Conservation (phyloP, 2,329 filamentous ascomycete species). For the Epichloe aotearoae region DNA sequence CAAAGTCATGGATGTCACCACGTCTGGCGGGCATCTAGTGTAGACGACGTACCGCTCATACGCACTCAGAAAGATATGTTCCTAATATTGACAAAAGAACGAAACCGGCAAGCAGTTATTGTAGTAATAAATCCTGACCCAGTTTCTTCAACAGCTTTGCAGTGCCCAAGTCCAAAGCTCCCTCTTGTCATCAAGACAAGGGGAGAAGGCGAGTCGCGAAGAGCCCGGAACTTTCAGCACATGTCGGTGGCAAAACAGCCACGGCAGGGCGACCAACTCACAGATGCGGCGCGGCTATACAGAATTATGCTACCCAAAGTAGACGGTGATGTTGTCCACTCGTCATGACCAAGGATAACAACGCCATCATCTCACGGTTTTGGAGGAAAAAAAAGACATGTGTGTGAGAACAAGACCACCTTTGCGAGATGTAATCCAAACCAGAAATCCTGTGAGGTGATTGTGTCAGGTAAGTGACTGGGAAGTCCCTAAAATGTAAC, state of each 20-base stretch:
- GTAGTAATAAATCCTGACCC: background rate
- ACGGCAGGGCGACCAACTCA: background rate
- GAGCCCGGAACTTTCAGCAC: background rate
- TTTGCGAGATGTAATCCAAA: conserved; percentile 8
- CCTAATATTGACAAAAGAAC: background rate
- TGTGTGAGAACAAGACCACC: conserved; percentile 8
- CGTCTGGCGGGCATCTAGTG: background rate
- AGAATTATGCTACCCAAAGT: conserved; percentile 2
- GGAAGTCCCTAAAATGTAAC: conserved; percentile 47
- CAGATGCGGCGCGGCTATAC: background rate
- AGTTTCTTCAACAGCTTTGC: background rate
- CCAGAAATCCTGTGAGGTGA: conserved; percentile 11
- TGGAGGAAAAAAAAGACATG: background rate
- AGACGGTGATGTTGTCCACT: background rate
- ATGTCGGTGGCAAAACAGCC: background rate
- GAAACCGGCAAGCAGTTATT: background rate
- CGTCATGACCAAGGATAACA: conserved; percentile 6
- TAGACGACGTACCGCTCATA: background rate
- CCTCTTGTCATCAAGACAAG: background rate
- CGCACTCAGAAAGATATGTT: background rate
- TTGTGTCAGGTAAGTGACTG: conserved; percentile 24
- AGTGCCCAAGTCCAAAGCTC: background rate
- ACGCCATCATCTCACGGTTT: background rate
- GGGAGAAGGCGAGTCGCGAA: background rate
- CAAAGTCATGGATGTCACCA: background rate